These are phyloP conservation scores for Brassica napus DNA, from an alignment of 345 rosid genomes.

Conservation along the genomic window Da-Ae NC_063439.1:25820001-25820500, in stretches of 20 bases:
- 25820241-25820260: background rate
- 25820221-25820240: too few relatives aligned
- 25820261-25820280: slow-evolving; percentile 2
- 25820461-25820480: slow-evolving; percentile 48
- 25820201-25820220: background rate
- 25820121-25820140: slow-evolving; percentile 61
- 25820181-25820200: background rate
- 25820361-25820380: too few relatives aligned
- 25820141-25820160: slow-evolving; percentile 66
- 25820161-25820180: slow-evolving; percentile 33
- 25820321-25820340: too few relatives aligned
- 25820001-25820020: slow-evolving; percentile 65
- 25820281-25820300: too few relatives aligned
- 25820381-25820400: too few relatives aligned
- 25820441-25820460: too few relatives aligned
- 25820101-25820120: slow-evolving; percentile 69
- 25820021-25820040: slow-evolving; percentile 59
- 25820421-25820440: too few relatives aligned
- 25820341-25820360: too few relatives aligned
- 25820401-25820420: too few relatives aligned
- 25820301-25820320: too few relatives aligned
- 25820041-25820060: slow-evolving; percentile 73
- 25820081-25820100: slow-evolving; percentile 67
- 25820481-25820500: slow-evolving; percentile 49
- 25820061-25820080: slow-evolving; percentile 59